These are phyloP conservation scores for Suillus occidentalis DNA, from an alignment of 768 basidiomycete genomes.

Conservation along the genomic window DNA sequence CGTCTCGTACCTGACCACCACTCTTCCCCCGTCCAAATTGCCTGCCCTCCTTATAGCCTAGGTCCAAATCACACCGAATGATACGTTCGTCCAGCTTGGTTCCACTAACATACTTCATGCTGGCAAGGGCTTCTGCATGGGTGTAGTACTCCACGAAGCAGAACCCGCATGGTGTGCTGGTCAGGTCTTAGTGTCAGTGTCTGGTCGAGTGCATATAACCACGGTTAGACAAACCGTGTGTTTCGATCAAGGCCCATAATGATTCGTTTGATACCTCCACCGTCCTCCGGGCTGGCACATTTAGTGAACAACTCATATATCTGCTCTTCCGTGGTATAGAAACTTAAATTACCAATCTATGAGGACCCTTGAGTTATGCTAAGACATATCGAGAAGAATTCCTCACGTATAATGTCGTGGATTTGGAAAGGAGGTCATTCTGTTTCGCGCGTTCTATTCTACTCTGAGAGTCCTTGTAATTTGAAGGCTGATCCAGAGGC, in stretches of 20 bases:
- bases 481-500: conserved; percentile 89
- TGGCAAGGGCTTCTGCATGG: conserved; percentile 88
- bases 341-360: conserved; percentile 90
- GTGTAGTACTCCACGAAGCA: conserved; percentile 98
- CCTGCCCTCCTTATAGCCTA: conserved; percentile 94
- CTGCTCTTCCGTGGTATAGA: conserved; percentile 95
- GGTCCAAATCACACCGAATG: conserved; percentile 95
- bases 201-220: background rate
- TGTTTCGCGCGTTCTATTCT: conserved; percentile 78
- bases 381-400: conserved; percentile 21
- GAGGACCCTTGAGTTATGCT: conserved; percentile 14
- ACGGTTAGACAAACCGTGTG: conserved; percentile 56
- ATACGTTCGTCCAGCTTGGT: conserved; percentile 98
- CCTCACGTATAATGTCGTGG: conserved; percentile 88
- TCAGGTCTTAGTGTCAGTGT: conserved; percentile 14
- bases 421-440: conserved; percentile 77
- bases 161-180: conserved; percentile 89
- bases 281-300: conserved; percentile 83
- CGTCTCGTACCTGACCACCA: conserved; percentile 95
- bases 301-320: conserved; percentile 92
- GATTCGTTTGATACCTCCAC: conserved; percentile 89
- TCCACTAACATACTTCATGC: conserved; percentile 93
- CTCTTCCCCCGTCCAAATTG: conserved; percentile 98
- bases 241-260: conserved; percentile 95
- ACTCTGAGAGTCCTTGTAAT: conserved; percentile 93